These are phyloP conservation scores for Omphalotus olearius DNA, from an alignment of 1,284 basidiomycete genomes.

Conservation along the genomic window DNA sequence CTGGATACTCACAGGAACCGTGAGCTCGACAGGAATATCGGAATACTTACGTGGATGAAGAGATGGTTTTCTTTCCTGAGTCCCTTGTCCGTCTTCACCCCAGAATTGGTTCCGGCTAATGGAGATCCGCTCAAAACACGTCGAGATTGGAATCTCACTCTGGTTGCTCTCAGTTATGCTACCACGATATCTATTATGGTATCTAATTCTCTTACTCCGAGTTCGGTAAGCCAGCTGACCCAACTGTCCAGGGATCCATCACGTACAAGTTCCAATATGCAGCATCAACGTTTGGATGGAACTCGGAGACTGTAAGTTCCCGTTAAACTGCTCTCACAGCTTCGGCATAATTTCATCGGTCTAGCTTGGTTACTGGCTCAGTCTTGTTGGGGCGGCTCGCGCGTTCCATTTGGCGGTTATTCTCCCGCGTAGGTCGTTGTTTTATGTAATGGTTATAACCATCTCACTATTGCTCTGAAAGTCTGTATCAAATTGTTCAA, in stretches of 20 bases:
- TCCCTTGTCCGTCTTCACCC: conserved; percentile 66
- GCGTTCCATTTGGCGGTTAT: conserved; percentile 59
- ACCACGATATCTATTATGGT: conserved; percentile 55
- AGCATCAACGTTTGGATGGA: conserved; percentile 66
- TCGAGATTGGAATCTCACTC: conserved; percentile 69
- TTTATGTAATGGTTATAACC: no score
- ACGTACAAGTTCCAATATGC: conserved; percentile 71
- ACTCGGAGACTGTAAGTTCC: conserved; percentile 58
- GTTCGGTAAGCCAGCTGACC: not conserved
- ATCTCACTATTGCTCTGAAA: conserved; percentile 20
- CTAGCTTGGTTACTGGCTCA: conserved; percentile 77
- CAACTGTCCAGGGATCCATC: conserved; percentile 49
- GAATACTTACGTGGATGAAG: conserved; percentile 22
- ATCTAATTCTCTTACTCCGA: not conserved
- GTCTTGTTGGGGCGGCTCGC: conserved; percentile 52
- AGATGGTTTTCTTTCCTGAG: conserved; percentile 52
- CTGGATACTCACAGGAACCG: conserved; percentile 25
- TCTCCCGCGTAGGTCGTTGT: conserved; percentile 58
- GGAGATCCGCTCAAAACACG: conserved; percentile 35
- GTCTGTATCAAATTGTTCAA: conserved; percentile 54
- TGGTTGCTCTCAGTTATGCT: conserved; percentile 54
- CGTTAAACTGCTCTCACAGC: not conserved
- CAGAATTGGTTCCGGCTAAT: conserved; percentile 28
- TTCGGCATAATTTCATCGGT: not conserved
- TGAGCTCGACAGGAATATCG: conserved; percentile 24